Percentiles rank a stretch among this genome's conserved stretches.
These are phyloP conservation scores for Hemileccinum impolitum DNA, from an alignment of 768 basidiomycete species.

Conservation along the genomic window DNA sequence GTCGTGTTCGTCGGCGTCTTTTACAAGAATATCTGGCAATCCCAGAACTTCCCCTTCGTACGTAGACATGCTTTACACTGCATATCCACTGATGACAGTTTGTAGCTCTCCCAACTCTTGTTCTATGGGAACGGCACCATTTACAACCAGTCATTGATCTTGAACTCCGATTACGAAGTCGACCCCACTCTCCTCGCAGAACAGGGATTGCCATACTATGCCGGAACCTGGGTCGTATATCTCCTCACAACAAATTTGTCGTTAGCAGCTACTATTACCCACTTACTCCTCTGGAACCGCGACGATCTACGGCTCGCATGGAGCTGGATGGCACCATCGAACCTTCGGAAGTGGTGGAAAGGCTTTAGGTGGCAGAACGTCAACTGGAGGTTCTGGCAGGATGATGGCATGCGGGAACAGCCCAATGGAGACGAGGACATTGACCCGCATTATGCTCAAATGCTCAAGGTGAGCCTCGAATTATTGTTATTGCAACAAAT, in stretches of 20 bases:
- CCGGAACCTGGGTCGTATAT: slow-evolving; percentile 21
- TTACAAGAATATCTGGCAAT: slow-evolving; percentile 49
- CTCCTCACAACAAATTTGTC: slow-evolving; percentile 14
- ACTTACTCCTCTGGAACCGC: slow-evolving; percentile 51
- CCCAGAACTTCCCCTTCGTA: neutral
- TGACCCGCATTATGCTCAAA: slow-evolving; percentile 33
- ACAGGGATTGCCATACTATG: slow-evolving; percentile 33
- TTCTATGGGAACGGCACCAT: slow-evolving; percentile 49
- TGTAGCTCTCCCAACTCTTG: slow-evolving; percentile 44
- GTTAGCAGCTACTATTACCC: slow-evolving; percentile 47
- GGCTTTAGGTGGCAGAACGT: neutral
- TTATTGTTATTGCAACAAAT: slow-evolving; percentile 23
- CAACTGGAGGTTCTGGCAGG: neutral
- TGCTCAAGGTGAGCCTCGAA: slow-evolving; percentile 36
- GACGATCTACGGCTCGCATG: slow-evolving; percentile 46
- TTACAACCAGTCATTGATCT: slow-evolving; percentile 51
- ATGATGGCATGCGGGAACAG: neutral
- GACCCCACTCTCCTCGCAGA: slow-evolving; percentile 29
- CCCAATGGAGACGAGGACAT: neutral
- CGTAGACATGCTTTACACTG: neutral
- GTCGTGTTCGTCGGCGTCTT: slow-evolving; percentile 36
- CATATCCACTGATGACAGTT: neutral
- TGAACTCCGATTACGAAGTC: slow-evolving; percentile 49
- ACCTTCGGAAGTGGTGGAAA: slow-evolving; percentile 21
- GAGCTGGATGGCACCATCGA: slow-evolving; percentile 40